Evolutionary conservation across 192 early-diverging fungal species (phyloP), one percentile per base, ranked within the genome.

Genomic region (Rhizophagus clarus): DNA sequence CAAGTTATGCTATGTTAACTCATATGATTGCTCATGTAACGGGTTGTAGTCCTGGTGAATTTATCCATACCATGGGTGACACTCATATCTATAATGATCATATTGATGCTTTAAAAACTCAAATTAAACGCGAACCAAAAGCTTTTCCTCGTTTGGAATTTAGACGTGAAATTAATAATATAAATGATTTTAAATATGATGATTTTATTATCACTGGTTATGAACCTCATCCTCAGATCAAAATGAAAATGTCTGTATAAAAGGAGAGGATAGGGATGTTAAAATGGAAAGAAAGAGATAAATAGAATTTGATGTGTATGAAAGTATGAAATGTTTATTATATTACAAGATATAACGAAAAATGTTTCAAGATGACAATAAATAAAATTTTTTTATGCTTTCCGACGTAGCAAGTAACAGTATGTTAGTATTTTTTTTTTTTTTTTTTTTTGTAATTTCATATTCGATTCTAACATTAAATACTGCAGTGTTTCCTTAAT

Each of bases 171-270:
- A 87, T 91, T 1, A 79, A 82, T 14, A 83, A 81, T 51, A 91
- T 94, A 81, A 93, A 94, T 77, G 91, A 91, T 60, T 95, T 99
- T 84, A 88, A 81, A 22, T 88, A 89, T 60, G 95, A 94, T n/a
- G 93, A 95, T 81, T 87, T 99, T 66, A 88, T 91, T 14, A 63
- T 99, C 4, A 90, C 90, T 12, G 94, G 92, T 22, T 99, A 99
- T 84, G 83, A 86, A 3, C 97, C 97, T 22, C 90, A 97, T 82
- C 87, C 87, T 29, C 96, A 95, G 82, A 91, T 99, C 37, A 90
- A 89, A 60, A 98, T 99, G 97, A 89, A 92, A 11, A 98, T 99
- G 97, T 94, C 95, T n/a, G 96, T 97, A 1, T 96, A 89, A 83
- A 76, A 47, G 51, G 49, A 20, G 17, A 20, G 17, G 12, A 20